Base-by-base conservation (phyloP, 768 basidiomycete species). In the Strobilomyces confusus region DNA sequence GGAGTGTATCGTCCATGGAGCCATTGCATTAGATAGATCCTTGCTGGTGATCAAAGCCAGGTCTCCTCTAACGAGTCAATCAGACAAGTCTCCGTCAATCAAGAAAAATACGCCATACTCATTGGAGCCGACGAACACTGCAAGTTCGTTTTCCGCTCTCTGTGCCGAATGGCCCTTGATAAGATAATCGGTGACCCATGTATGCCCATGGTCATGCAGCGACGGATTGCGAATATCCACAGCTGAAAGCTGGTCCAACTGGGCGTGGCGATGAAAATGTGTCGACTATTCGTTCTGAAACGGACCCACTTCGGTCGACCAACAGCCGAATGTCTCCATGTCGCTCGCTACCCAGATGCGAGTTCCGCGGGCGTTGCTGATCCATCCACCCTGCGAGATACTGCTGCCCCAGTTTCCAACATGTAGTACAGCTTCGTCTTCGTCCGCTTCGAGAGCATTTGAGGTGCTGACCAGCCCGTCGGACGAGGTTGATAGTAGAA, bases 271-370 rank as follows among this genome's bases (percentile, higher is more conserved):
- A 42, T 56, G 22, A 53, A 43, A 25, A 50, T 34, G 20, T 1
- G 22, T 50, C 26, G 14, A 38, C 11, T n/a, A 37, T 19, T 36
- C 12, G 14, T 34, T 40, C 25, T 23, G 46, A 45, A 50, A 40
- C 33, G 42, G 34, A 55, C 67, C 29, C 54, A 86, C 89, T 71
- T 92, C 87, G 44, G 69, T 69, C 25, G 84, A 80, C 95, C 93
- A 98, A 14, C 81, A 77, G 51, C 88, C 87, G 59, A 95, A 88
- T 0, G 89, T 92, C 69, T 98, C 93, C 94, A 97, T 97, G 71
- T 97, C 95, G 58, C 91, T 94, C 12, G 83, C 79, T 22, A 86
- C 87, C 92, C 93, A 97, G 9, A 93, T 74, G 44, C 67, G 72
- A 29, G 72, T 71, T 5, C 69, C 66, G 22, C 65, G 51, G 30